Conservation (phyloP, 1,139 yeast genomes). For the Wickerhamomyces sp. region DNA sequence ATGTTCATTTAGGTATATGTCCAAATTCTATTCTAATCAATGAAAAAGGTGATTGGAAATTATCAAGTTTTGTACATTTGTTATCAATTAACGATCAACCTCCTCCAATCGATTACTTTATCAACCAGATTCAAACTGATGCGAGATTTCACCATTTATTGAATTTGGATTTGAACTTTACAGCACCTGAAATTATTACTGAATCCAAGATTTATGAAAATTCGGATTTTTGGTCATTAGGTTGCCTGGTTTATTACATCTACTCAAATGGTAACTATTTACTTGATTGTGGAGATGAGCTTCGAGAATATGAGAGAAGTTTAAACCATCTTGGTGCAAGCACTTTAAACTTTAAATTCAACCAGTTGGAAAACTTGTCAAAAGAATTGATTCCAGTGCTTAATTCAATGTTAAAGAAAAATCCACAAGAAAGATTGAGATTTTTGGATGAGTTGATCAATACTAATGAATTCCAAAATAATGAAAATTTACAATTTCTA, state of each 20-base stretch:
- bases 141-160: constrained; percentile 72
- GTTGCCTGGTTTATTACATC: constrained; percentile 65
- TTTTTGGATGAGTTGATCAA: constrained; percentile 12
- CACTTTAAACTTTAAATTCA: constrained; percentile 28
- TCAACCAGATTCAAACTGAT: constrained; percentile 40
- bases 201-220: constrained; percentile 58
- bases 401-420: constrained; percentile 36
- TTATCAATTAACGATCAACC: constrained; percentile 27
- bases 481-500: constrained; percentile 6
- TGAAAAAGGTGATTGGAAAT: constrained; percentile 90
- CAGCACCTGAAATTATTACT: constrained; percentile 70
- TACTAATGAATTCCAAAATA: constrained; percentile 2
- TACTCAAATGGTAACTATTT: constrained; percentile 47
- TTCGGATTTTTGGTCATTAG: constrained; percentile 81
- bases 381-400: constrained; percentile 33
- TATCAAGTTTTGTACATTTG: constrained; percentile 67
- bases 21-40: constrained; percentile 77
- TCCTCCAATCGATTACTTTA: constrained; percentile 35
- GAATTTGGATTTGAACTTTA: constrained; percentile 64
- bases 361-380: constrained; percentile 37
- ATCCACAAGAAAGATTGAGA: constrained; percentile 34
- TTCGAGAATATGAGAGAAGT: constrained; percentile 37
- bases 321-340: constrained; percentile 41
- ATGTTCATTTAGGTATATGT: constrained; percentile 73
- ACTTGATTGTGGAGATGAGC: constrained; percentile 49